These are phyloP conservation scores for Colletotrichum liaoningense DNA, from an alignment of 2,329 filamentous ascomycete genomes.

Conservation along the genomic window DNA sequence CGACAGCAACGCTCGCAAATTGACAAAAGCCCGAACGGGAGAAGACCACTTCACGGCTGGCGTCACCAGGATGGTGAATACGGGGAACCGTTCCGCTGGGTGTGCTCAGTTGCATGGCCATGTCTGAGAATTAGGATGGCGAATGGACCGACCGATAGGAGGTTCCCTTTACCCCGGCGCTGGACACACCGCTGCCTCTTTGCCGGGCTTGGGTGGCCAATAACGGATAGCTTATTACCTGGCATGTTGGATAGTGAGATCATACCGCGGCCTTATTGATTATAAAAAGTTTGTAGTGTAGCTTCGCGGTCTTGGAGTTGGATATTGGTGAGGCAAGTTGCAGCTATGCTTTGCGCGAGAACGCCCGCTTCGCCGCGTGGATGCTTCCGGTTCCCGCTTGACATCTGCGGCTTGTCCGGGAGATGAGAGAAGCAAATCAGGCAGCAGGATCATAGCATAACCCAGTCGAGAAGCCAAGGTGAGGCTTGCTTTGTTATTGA, in stretches of 20 bases:
- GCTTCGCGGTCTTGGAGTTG: neutral
- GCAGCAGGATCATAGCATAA: slow-evolving; percentile 6
- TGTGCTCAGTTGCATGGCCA: slow-evolving; percentile 13
- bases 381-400: slow-evolving; percentile 18
- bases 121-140: slow-evolving; percentile 21
- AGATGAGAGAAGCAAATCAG: neutral
- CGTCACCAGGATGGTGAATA: slow-evolving; percentile 22
- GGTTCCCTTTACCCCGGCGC: slow-evolving; percentile 4
- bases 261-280: neutral
- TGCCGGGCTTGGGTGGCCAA: neutral
- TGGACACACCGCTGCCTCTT: slow-evolving; percentile 24
- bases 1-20: neutral
- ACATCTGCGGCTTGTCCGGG: neutral
- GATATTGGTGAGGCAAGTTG: neutral
- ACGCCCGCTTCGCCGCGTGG: slow-evolving; percentile 16
- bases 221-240: neutral
- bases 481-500: slow-evolving; percentile 13
- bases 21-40: neutral
- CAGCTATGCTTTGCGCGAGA: neutral
- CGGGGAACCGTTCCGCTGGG: slow-evolving; percentile 31
- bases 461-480: slow-evolving; percentile 6
- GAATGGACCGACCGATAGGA: slow-evolving; percentile 20
- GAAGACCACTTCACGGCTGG: slow-evolving; percentile 9
- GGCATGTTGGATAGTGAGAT: slow-evolving; percentile 20
- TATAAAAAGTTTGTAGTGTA: slow-evolving; percentile 9